Evolutionary conservation across 1,284 basidiomycete genomes (phyloP).

Genomic region (Trichosporon sp.): DNA sequence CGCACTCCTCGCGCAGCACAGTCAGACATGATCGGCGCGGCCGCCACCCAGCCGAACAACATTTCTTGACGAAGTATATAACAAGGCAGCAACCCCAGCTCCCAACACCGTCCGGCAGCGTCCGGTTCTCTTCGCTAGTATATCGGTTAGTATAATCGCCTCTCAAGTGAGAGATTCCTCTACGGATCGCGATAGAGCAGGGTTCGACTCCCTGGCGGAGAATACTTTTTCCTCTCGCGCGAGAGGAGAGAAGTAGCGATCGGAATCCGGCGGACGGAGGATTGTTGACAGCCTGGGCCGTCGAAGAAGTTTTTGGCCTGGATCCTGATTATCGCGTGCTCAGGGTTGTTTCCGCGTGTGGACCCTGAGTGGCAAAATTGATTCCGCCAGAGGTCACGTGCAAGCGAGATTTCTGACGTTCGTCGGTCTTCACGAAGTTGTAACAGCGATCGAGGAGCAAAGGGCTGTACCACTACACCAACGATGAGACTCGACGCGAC

Average conservation of each 20-base stretch:
- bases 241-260: neutral
- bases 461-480: neutral
- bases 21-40: too few species aligned
- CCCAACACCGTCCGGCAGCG: neutral
- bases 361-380: slow-evolving; percentile 15
- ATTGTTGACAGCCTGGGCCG: neutral
- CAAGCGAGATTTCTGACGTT: slow-evolving; percentile 6
- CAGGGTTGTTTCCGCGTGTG: neutral
- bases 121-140: neutral
- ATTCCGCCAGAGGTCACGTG: neutral
- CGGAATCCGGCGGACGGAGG: neutral
- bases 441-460: neutral
- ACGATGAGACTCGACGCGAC: slow-evolving; percentile 92
- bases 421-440: neutral
- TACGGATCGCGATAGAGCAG: neutral
- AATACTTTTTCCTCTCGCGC: neutral
- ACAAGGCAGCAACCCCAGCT: neutral
- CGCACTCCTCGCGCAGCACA: too few species aligned
- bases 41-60: too few species aligned
- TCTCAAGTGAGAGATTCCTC: slow-evolving; percentile 18
- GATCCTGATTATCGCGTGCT: slow-evolving; percentile 16
- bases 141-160: slow-evolving; percentile 19
- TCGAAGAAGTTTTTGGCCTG: neutral
- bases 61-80: neutral
- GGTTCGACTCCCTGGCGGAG: slow-evolving; percentile 3